A percentile compares a stretch with the other conserved stretches of the same genome.
Evolutionary conservation across 331 rosid genomes (phyloP).

Genomic region (Arachis monticola): DNA sequence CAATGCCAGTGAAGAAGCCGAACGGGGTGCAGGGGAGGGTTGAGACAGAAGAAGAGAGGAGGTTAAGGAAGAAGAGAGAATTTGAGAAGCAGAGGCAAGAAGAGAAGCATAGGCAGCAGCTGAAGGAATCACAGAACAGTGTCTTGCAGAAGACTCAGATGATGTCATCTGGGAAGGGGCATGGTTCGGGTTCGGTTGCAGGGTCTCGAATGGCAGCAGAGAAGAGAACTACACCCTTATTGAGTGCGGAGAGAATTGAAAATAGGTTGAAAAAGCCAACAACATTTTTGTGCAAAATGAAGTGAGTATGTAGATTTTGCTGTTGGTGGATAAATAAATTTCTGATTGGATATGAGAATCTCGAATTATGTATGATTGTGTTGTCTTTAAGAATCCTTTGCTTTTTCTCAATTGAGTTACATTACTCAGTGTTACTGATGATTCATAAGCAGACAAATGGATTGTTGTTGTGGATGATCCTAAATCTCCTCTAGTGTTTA

Average conservation of each 20-base stretch:
- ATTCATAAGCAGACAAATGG: conserved; percentile 24
- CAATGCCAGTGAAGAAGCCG: conserved; percentile 51
- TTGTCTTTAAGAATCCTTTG: background rate
- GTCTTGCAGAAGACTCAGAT: conserved; percentile 74
- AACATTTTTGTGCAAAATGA: conserved; percentile 95
- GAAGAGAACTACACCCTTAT: conserved; percentile 68
- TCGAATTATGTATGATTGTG: conserved; percentile 2
- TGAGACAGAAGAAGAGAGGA: conserved; percentile 89
- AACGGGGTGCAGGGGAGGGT: conserved; percentile 64
- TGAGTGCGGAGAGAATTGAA: conserved; percentile 86
- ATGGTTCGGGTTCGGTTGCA: conserved; percentile 73
- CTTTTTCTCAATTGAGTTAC: conserved; percentile 11
- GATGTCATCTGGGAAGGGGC: conserved; percentile 81
- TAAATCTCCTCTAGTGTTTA: conserved; percentile 19
- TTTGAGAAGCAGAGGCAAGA: conserved; percentile 87
- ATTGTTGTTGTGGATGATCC: conserved; percentile 10
- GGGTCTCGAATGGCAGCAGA: conserved; percentile 96
- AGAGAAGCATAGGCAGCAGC: conserved; percentile 84
- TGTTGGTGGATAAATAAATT: background rate
- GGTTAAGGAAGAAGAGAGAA: conserved; percentile 84
- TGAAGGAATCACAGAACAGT: conserved; percentile 84
- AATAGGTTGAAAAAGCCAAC: conserved; percentile 98
- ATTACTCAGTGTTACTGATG: conserved; percentile 6
- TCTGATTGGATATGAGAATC: background rate
- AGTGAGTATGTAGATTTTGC: conserved; percentile 68